Conservation (phyloP, 352 stramenopile genomes). For the Globisporangium cylindrosporum region DNA sequence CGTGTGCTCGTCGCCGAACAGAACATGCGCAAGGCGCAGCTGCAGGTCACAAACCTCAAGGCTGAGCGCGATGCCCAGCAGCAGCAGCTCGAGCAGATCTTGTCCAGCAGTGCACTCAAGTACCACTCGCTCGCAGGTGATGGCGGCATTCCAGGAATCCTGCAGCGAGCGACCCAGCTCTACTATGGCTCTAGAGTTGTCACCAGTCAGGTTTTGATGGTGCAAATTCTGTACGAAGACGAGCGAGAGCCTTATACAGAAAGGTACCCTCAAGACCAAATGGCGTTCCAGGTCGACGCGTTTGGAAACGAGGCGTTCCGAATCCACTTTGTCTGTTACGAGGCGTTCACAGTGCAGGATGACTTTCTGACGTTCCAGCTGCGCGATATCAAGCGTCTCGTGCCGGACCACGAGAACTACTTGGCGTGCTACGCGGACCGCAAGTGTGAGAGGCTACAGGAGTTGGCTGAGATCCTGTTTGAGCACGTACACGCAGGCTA, state of each 20-base stretch:
- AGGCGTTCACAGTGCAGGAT: conserved; percentile 42
- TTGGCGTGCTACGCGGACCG: conserved; percentile 24
- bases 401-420: conserved; percentile 40
- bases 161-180: conserved; percentile 36
- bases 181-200: conserved; percentile 41
- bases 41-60: conserved; percentile 33
- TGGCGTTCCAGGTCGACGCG: conserved; percentile 11
- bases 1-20: conserved; percentile 53
- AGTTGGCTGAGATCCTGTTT: conserved; percentile 46
- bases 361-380: conserved; percentile 51
- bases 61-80: conserved; percentile 37
- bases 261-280: background rate
- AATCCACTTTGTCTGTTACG: conserved; percentile 51
- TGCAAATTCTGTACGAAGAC: conserved; percentile 70
- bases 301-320: conserved; percentile 33
- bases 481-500: conserved; percentile 50
- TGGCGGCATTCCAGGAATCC: conserved; percentile 53
- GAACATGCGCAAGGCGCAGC: conserved; percentile 44
- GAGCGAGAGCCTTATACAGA: conserved; percentile 1
- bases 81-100: conserved; percentile 44
- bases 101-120: conserved; percentile 52
- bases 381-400: conserved; percentile 37
- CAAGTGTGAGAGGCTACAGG: conserved; percentile 33
- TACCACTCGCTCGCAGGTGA: conserved; percentile 41
- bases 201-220: conserved; percentile 39